phyloP scores from a whole-genome alignment of 1,284 basidiomycete genomes.

The Heterobasidion parviporum region DNA sequence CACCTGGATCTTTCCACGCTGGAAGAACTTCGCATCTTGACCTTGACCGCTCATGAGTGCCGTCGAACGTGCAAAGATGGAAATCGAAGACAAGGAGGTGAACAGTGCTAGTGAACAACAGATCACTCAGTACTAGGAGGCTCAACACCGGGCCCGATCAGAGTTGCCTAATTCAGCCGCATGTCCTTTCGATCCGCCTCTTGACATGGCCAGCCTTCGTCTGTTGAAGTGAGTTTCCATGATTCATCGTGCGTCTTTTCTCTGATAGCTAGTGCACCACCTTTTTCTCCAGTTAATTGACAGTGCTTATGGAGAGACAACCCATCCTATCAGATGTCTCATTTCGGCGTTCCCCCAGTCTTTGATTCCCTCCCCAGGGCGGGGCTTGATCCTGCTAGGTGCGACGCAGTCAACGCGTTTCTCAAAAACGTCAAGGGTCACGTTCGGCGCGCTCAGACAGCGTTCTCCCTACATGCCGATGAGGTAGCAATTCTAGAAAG shows the following conservation, averaged over 20 bases:
- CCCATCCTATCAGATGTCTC: background rate
- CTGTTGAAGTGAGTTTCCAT: too few relatives aligned
- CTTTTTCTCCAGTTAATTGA: too few relatives aligned
- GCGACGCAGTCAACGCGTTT: constrained; percentile 38
- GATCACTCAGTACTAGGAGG: too few relatives aligned
- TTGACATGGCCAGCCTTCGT: too few relatives aligned
- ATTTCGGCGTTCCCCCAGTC: constrained; percentile 4
- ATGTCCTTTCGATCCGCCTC: too few relatives aligned
- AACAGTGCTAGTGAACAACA: background rate
- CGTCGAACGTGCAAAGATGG: background rate
- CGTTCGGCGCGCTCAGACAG: constrained; percentile 41
- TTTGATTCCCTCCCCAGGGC: constrained; percentile 23
- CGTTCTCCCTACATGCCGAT: constrained; percentile 33
- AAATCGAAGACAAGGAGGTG: background rate
- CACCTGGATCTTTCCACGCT: constrained; percentile 89
- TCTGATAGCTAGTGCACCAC: too few relatives aligned
- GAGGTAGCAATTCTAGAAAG: constrained; percentile 58
- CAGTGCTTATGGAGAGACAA: too few relatives aligned
- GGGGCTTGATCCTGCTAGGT: constrained; percentile 25
- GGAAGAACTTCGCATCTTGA: constrained; percentile 86
- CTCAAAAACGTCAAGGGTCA: constrained; percentile 53
- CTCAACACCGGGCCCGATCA: too few relatives aligned
- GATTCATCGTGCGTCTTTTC: too few relatives aligned
- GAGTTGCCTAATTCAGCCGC: too few relatives aligned
- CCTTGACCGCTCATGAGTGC: constrained; percentile 51